These are phyloP conservation scores for Bauhinia variegata DNA, from an alignment of 306 rosid genomes.

Conservation along the genomic window DNA sequence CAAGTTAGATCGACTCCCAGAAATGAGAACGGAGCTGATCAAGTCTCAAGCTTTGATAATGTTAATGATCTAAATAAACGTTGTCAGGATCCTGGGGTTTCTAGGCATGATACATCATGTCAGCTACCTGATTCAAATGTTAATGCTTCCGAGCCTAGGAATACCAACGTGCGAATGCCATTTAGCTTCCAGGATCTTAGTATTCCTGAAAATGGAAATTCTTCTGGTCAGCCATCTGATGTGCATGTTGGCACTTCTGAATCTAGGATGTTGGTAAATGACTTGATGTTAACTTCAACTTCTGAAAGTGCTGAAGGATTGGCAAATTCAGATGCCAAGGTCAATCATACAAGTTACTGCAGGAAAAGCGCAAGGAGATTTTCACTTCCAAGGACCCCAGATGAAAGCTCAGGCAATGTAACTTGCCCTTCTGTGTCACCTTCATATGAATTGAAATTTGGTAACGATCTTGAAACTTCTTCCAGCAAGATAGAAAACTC, in stretches of 20 bases:
- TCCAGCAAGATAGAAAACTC: constrained; percentile 38
- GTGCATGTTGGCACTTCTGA: constrained; percentile 31
- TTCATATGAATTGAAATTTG: constrained; percentile 36
- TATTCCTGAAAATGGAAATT: constrained; percentile 25
- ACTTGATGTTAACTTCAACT: constrained; percentile 40
- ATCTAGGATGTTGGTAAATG: constrained; percentile 40
- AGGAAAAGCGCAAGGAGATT: constrained; percentile 49
- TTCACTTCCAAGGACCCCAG: constrained; percentile 46
- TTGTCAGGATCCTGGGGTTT: constrained; percentile 17
- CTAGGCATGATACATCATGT: constrained; percentile 31
- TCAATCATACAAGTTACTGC: constrained; percentile 39
- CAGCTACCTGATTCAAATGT: constrained; percentile 32
- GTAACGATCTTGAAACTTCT: constrained; percentile 38
- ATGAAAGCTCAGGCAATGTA: constrained; percentile 46
- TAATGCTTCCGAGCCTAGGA: constrained; percentile 36
- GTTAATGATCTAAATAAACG: constrained; percentile 30
- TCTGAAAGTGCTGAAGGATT: constrained; percentile 48
- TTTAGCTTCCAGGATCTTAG: constrained; percentile 41
- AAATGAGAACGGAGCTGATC: constrained; percentile 39
- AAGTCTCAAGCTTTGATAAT: constrained; percentile 23
- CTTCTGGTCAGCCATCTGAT: constrained; percentile 32
- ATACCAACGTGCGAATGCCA: constrained; percentile 28
- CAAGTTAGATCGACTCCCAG: constrained; percentile 1
- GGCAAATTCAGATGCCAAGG: constrained; percentile 44
- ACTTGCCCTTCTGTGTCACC: constrained; percentile 36